Base-by-base conservation (phyloP, 495 filamentous ascomycete species). In the Penicillium coprophilum region DNA sequence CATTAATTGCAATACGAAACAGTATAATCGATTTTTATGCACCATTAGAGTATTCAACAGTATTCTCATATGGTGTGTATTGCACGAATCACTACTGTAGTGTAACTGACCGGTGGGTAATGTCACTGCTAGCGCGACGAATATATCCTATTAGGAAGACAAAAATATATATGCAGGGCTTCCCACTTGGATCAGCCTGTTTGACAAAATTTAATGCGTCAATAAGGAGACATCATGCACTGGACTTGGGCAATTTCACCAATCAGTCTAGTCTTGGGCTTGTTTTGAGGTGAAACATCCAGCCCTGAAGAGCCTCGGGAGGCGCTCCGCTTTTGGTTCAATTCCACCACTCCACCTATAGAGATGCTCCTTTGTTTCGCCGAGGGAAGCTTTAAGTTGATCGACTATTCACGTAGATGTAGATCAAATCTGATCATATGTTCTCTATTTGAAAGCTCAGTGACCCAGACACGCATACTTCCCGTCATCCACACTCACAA, bases 261-360 rank as follows among this genome's bases (percentile, higher is more conserved):
- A 38, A 6, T 40, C 2, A 38, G 20, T 15, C 48, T 19, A 20
- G 30, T 21, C 13, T 19, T 53, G 19, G 41, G 9, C 12, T 53
- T 34, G 48, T 57, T 50, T 57, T 44, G 45, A 21, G 30, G 49
- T 61, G 55, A 58, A 41, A 61, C 55, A 45, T 19, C 28, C 13
- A 17, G 20, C 20, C 5, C 31, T 17, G 15, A 23, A 43, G 40
- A 23, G 17, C 28, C 23, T 36, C 51, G 41, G 41, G 11, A n/a
- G 40, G n/a, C 28, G 41, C 51, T 36, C 50, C 50, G 40, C 23
- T 34, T 34, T 21, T n/a, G 34, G 39, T 6, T 45, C 20, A 34
- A 53, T 53, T 31, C 39, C 38, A 53, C 40, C 39, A 31, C 28
- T 38, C 34, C 34, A 38, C 15, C 34, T 6, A 12, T 19, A 23